Percentiles rank a stretch among this genome's conserved stretches.
Evolutionary conservation across 306 rosid genomes (phyloP).

Genomic region (Sicyos baderoa): DNA sequence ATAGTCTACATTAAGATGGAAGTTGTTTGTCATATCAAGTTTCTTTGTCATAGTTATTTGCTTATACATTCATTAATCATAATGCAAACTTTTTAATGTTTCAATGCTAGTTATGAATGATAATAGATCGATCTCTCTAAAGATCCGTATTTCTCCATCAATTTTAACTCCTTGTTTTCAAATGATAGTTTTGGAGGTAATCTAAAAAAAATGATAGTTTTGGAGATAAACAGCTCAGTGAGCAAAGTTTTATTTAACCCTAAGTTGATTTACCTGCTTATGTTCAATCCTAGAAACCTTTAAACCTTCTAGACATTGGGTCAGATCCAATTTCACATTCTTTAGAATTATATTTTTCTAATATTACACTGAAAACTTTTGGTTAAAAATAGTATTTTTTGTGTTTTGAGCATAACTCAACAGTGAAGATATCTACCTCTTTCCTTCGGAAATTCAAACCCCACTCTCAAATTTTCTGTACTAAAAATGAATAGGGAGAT

Average conservation of each 20-base stretch:
- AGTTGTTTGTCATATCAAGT: neutral
- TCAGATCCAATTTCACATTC: constrained; percentile 1
- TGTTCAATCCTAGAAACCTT: neutral
- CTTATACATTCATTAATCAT: neutral
- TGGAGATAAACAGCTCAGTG: neutral
- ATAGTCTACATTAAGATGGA: neutral
- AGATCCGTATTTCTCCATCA: neutral
- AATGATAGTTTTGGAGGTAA: neutral
- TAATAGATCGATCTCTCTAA: neutral
- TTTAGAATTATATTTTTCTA: neutral
- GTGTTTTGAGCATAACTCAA: no score
- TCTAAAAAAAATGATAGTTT: neutral
- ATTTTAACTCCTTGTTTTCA: neutral
- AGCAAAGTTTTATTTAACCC: neutral
- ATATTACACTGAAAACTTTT: no score
- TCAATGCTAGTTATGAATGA: neutral
- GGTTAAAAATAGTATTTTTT: no score
- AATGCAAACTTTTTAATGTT: neutral
- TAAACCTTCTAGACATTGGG: neutral
- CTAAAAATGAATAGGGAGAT: neutral
- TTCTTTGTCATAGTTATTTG: neutral
- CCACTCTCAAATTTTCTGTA: neutral
- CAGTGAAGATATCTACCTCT: neutral
- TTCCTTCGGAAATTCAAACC: neutral
- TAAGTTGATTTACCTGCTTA: neutral